Evolutionary conservation across 2,329 filamentous ascomycete genomes (phyloP), one percentile per base, ranked within the genome.

Genomic region (Calycina herbarum): DNA sequence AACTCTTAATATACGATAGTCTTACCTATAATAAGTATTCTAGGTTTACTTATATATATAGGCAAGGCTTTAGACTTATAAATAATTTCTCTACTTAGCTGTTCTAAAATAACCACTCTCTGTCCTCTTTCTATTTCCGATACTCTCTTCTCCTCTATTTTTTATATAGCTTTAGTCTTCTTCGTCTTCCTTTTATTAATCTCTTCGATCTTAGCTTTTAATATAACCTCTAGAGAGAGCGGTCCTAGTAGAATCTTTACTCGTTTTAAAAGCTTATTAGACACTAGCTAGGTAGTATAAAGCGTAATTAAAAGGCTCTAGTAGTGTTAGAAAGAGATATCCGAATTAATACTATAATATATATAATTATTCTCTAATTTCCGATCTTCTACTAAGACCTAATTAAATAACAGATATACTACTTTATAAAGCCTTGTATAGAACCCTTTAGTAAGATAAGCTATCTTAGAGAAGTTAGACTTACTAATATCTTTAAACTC

Each of bases 21-120:
- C 51, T 68, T 65, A 68, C 65, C 54, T 67, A 57, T 68, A 56
- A 68, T 65, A 63, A 68, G 64, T 48, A 68, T 68, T 64, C 67
- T 67, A 42, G 67, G 67, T 61, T 54, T 63, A 57, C 61, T 66
- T 64, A 35, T 68, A 57, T 56, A 68, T n/a, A 68, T 59, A 20
- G 60, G 61, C 31, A 68, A 65, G 48, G 38, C 42, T 40, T 27
- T 42, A 51, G 35, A n/a, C 42, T 63, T 29, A 64, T 65, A 29
- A 20, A 58, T 48, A 5, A 59, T 17, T 63, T 61, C 61, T 54
- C 57, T 42, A 57, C 38, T 61, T 29, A 35, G n/a, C 54, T 42
- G 31, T 62, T 64, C 64, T 42, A 51, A 40, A 10, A 51, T 59
- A 45, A 63, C 59, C 57, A 66, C 57, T 59, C 31, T 33, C 64